Evolutionary conservation across 75 land plant genomes (phyloP), one percentile per base, ranked within the genome.

Genomic region (Isoetes taiwanensis): DNA sequence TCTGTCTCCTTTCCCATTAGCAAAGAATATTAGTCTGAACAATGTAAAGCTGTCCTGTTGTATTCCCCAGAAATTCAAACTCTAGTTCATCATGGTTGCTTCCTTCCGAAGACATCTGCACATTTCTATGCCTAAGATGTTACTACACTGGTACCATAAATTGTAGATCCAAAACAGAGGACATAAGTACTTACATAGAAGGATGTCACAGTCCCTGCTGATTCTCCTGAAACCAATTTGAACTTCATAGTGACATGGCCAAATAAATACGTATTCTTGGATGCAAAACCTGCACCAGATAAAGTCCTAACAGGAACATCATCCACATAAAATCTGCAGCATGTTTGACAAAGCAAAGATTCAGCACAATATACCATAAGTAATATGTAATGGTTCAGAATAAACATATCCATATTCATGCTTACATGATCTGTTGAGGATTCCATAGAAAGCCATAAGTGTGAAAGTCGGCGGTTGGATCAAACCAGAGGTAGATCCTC

Each of bases 211-310:
- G 23, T 23, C 25, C 50, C 50, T 6, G 50, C 50, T 46, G 50
- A 46, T 19, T 46, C 50, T 19, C 50, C 50, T 4, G 50, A 23
- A 6, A 46, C 50, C 50, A 46, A n/a, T 23, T 46, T 46, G 50
- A 46, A 23, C 16, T 46, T 46, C 50, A 46, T 46, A n/a, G 25
- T 46, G 16, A 46, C 25, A n/a, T 6, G n/a, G 4, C 50, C 50
- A 46, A 46, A 46, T 23, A 46, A 4, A n/a, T 46, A 46, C 50
- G 16, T 46, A 6, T 46, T 46, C 5, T 6, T 46, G 12, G 50
- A 19, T 8, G 50, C 16, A 23, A 46, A 46, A 4, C 21, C 50
- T 6, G 50, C 16, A 19, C 50, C 50, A 19, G n/a, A 16, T 19
- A 46, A 46, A n/a, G n/a, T n/a, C n/a, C n/a, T n/a, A n/a, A n/a